Evolutionary conservation across 2,329 filamentous ascomycete genomes (phyloP).

Genomic region (Pseudogymnoascus sp.): DNA sequence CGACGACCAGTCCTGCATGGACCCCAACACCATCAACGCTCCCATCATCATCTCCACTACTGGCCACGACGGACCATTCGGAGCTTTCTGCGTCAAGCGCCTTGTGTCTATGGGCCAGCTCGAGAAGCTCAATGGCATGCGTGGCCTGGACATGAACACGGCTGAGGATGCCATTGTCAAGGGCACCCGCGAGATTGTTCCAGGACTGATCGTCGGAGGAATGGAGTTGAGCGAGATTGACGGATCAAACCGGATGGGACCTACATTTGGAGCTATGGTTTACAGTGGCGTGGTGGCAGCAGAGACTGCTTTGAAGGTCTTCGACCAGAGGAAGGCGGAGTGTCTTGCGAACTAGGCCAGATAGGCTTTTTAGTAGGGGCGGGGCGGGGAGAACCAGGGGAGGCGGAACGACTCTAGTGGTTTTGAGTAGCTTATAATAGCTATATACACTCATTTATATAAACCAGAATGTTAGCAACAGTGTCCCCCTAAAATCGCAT

Average conservation of each 20-base stretch:
- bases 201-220: constrained; percentile 82
- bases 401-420: too few relatives aligned
- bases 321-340: too few relatives aligned
- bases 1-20: constrained; percentile 90
- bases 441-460: too few relatives aligned
- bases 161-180: constrained; percentile 94
- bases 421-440: too few relatives aligned
- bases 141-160: constrained; percentile 82
- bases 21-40: constrained; percentile 93
- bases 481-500: too few relatives aligned
- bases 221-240: constrained; percentile 92
- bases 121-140: constrained; percentile 81
- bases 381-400: too few relatives aligned
- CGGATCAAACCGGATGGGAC: constrained; percentile 84
- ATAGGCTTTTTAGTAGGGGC: too few relatives aligned
- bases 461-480: too few relatives aligned
- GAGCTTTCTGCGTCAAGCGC: constrained; percentile 83
- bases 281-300: too few relatives aligned
- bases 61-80: constrained; percentile 84
- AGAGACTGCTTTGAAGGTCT: too few relatives aligned
- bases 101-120: constrained; percentile 81
- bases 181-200: constrained; percentile 77
- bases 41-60: constrained; percentile 83
- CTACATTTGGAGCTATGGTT: constrained; percentile 87
- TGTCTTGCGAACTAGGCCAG: too few relatives aligned